Base-by-base conservation (phyloP, 257 asterid species). In the Solanum peruvianum region DNA sequence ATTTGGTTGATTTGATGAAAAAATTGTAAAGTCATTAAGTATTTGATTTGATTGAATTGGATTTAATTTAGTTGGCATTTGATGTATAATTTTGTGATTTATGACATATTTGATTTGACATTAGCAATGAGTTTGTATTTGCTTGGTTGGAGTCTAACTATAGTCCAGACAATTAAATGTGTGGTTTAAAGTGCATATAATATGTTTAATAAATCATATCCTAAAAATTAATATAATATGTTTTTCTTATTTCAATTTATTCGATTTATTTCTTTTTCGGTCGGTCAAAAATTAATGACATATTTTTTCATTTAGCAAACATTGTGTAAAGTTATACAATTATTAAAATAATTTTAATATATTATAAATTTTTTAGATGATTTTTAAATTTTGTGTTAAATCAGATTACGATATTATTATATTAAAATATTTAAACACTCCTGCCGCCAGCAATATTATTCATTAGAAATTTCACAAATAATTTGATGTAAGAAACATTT, bases 1-100 rank as follows among this genome's bases (percentile, higher is more conserved):
- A 39, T 41, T 15, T 85, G 76, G 41, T 67, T 67, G 81, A 70
- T 85, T 85, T 85, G 87, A 67, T 41, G 78, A 18, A 20, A 49
- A 23, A n/a, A 1, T 81, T 49, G 45, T 47, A 10, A 49, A 31
- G 85, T 47, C 16, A 56, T 41, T 27, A 47, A 49, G 42, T 81
- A 80, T 47, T 27, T 47, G 42, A 81, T 81, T 73, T 73, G 82
- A 73, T 39, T 21, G 18, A 18, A 73, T 73, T 73, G 52, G 31
- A 37, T 73, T 71, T 62, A n/a, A 62, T n/a, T 73, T 10, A 20
- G 31, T 81, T 47, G 85, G 41, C 44, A 80, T 47, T 70, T 80
- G 44, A 80, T 29, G 31, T 80, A 29, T 44, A 18, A 80, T 16
- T 27, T 76, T 29, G 15, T 45, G 45, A 80, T 29, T 29, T 49